Evolutionary conservation across 164 flowering plant genomes (phyloP).

Genomic region (Cinnamomum chago): DNA sequence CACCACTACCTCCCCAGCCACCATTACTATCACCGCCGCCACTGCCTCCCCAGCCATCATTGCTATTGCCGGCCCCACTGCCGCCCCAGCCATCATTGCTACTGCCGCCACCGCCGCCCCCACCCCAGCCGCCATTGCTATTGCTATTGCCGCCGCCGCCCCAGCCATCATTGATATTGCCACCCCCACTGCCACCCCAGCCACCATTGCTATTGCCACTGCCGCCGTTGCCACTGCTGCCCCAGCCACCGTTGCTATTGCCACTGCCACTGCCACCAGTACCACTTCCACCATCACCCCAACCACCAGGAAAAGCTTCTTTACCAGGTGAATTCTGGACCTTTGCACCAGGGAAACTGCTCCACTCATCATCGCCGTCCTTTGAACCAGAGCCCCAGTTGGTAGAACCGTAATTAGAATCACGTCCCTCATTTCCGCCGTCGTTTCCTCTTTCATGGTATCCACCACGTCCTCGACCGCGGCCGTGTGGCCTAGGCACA

Average conservation of each 20-base stretch:
- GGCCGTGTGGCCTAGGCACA: constrained; percentile 57
- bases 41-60: background rate
- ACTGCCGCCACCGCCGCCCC: background rate
- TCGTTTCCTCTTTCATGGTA: constrained; percentile 29
- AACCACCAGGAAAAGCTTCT: constrained; percentile 59
- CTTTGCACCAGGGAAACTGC: constrained; percentile 45
- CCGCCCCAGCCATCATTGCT: background rate
- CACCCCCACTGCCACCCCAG: background rate
- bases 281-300: constrained; percentile 16
- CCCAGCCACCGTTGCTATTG: background rate
- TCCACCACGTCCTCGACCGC: constrained; percentile 50
- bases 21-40: background rate
- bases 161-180: background rate
- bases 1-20: constrained; percentile 10
- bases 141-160: background rate
- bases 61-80: background rate
- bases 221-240: constrained; percentile 15
- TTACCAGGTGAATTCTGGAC: constrained; percentile 62
- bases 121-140: background rate
- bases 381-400: constrained; percentile 51
- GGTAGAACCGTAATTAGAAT: constrained; percentile 40
- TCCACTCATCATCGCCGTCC: constrained; percentile 52
- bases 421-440: constrained; percentile 33
- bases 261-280: background rate
- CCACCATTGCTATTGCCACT: background rate